Conservation (phyloP, 2,329 filamentous ascomycete species). For the Colletotrichum godetiae region DNA sequence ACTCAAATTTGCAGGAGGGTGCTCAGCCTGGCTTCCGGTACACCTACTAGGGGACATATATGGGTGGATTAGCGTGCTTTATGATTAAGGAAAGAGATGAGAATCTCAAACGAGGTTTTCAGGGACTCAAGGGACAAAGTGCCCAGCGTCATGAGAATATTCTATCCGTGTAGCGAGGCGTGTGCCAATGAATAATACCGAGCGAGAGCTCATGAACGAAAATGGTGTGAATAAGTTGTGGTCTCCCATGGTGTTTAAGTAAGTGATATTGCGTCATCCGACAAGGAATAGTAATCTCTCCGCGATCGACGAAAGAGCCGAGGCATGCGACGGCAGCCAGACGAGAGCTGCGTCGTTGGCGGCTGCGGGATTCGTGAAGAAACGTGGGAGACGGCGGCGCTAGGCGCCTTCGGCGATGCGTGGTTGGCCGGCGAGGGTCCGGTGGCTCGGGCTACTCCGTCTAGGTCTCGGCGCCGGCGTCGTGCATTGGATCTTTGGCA, state of each 20-base stretch:
- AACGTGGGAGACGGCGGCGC: background rate
- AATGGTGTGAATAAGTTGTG: background rate
- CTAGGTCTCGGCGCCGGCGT: constrained; percentile 11
- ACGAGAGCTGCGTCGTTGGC: constrained; percentile 18
- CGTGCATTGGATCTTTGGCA: background rate
- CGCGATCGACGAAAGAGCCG: background rate
- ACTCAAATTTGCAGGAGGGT: constrained; percentile 32
- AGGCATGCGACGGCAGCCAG: constrained; percentile 15
- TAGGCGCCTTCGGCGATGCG: background rate
- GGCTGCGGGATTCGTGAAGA: constrained; percentile 22
- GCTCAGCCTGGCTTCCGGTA: constrained; percentile 46
- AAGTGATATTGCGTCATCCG: background rate
- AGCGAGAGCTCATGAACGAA: background rate
- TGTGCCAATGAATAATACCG: constrained; percentile 1
- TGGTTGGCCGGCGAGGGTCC: constrained; percentile 16
- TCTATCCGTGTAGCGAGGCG: constrained; percentile 4
- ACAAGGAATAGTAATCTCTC: background rate
- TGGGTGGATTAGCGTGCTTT: background rate
- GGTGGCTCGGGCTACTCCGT: constrained; percentile 2
- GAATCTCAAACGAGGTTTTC: background rate
- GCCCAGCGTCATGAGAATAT: background rate
- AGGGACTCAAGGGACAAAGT: background rate
- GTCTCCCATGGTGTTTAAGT: background rate
- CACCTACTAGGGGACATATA: constrained; percentile 41
- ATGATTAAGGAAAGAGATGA: constrained; percentile 11